Conservation (phyloP, 768 basidiomycete species). For the Porphyrellus cyaneotinctus region DNA sequence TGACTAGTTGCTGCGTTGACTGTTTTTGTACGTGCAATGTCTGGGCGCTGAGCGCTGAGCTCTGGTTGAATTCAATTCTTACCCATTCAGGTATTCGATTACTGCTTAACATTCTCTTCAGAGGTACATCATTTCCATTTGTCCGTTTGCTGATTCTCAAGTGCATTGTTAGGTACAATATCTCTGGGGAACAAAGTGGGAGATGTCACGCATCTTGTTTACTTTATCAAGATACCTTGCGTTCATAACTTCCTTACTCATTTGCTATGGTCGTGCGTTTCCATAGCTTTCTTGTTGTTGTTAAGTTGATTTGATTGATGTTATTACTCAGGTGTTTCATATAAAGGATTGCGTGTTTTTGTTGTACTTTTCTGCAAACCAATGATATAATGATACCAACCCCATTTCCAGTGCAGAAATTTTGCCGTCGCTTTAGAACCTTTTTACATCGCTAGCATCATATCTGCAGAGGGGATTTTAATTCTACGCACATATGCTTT, state of each 20-base stretch:
- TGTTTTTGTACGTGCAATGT: constrained; percentile 9
- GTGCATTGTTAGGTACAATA: constrained; percentile 11
- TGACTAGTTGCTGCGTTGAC: constrained; percentile 20
- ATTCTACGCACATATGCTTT: constrained; percentile 28
- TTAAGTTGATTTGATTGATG: neutral
- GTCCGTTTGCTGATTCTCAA: neutral
- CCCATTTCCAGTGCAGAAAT: constrained; percentile 13
- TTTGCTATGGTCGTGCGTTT: constrained; percentile 19
- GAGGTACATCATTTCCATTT: constrained; percentile 14
- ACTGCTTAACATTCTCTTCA: constrained; percentile 19
- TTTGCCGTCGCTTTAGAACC: constrained; percentile 16
- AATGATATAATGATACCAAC: too few relatives aligned
- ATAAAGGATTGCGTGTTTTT: neutral
- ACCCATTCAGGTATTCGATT: constrained; percentile 17
- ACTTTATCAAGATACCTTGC: constrained; percentile 27
- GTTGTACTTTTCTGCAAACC: neutral
- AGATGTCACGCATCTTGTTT: constrained; percentile 20
- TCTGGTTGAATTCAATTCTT: neutral
- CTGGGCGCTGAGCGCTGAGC: too few relatives aligned
- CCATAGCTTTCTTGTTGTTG: neutral
- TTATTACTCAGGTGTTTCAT: constrained; percentile 1
- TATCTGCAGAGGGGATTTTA: constrained; percentile 17
- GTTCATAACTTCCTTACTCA: constrained; percentile 14
- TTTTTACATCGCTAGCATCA: constrained; percentile 12
- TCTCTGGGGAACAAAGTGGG: constrained; percentile 26